These are phyloP conservation scores for Tanacetum coccineum DNA, from an alignment of 129 eudicot species.

Conservation along the genomic window DNA sequence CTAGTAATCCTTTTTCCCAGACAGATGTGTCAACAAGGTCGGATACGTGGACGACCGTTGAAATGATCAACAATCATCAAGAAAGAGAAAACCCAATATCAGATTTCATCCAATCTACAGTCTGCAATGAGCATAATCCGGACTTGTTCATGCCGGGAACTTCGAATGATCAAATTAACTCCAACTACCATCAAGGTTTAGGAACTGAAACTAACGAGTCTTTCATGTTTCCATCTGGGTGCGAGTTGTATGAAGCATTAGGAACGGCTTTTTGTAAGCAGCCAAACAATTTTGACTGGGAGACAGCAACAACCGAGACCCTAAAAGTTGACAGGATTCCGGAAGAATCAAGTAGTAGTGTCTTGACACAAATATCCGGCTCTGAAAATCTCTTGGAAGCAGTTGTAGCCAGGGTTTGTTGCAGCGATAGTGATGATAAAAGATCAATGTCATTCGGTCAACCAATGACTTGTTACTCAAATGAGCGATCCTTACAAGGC, in stretches of 20 bases:
- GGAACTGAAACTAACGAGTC: constrained; percentile 19
- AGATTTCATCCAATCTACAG: constrained; percentile 28
- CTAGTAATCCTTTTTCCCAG: constrained; percentile 41
- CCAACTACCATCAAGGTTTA: background rate
- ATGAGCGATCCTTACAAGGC: constrained; percentile 48
- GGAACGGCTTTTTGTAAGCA: constrained; percentile 61
- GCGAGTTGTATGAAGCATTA: constrained; percentile 77
- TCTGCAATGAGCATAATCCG: constrained; percentile 14
- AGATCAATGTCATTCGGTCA: constrained; percentile 34
- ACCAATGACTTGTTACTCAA: constrained; percentile 43
- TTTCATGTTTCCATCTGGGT: constrained; percentile 56
- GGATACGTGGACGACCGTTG: constrained; percentile 27
- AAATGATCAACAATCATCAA: constrained; percentile 32
- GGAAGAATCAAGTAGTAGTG: constrained; percentile 39
- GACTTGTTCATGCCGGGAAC: constrained; percentile 24
- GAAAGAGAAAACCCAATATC: constrained; percentile 25
- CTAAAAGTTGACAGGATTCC: constrained; percentile 39
- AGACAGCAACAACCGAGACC: constrained; percentile 31
- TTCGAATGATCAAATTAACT: constrained; percentile 18
- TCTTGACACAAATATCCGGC: constrained; percentile 36
- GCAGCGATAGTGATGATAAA: constrained; percentile 32
- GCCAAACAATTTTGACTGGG: constrained; percentile 27
- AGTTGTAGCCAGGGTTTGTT: constrained; percentile 69
- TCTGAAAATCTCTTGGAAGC: constrained; percentile 77
- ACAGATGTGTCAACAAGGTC: constrained; percentile 45